These are phyloP conservation scores for Candida labiduridarum DNA, from an alignment of 1,139 yeast species.

Conservation along the genomic window DNA sequence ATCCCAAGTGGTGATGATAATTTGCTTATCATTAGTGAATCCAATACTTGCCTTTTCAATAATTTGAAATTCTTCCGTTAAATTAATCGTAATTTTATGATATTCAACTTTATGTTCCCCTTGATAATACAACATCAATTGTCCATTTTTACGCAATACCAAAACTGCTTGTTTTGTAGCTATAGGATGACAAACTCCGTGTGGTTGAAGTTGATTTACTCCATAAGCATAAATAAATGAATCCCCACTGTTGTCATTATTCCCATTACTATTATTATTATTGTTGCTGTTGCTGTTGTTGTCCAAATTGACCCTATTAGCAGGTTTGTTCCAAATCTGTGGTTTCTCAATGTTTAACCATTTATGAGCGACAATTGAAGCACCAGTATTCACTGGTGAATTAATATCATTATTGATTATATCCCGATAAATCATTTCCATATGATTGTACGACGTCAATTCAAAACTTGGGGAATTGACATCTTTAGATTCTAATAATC, in stretches of 20 bases:
- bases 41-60: slow-evolving; percentile 62
- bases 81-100: slow-evolving; percentile 31
- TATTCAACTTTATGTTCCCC: slow-evolving; percentile 65
- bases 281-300: neutral
- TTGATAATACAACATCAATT: slow-evolving; percentile 59
- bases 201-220: slow-evolving; percentile 59
- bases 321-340: slow-evolving; percentile 56
- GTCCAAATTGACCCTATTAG: slow-evolving; percentile 30
- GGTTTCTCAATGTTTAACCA: slow-evolving; percentile 76
- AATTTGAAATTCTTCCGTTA: slow-evolving; percentile 25
- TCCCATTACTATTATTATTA: neutral
- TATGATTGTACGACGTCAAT: slow-evolving; percentile 48
- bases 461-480: slow-evolving; percentile 38
- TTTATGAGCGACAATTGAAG: slow-evolving; percentile 52
- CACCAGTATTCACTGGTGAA: slow-evolving; percentile 18
- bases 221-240: slow-evolving; percentile 49
- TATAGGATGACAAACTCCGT: slow-evolving; percentile 71
- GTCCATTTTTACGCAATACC: slow-evolving; percentile 66
- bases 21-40: slow-evolving; percentile 50
- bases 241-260: neutral
- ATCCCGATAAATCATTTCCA: slow-evolving; percentile 49
- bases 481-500: slow-evolving; percentile 25
- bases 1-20: slow-evolving; percentile 53
- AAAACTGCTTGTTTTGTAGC: slow-evolving; percentile 72
- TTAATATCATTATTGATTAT: slow-evolving; percentile 23